Evolutionary conservation across 1,284 basidiomycete genomes (phyloP), one percentile per base, ranked within the genome.

Genomic region (Ustilago sp.): DNA sequence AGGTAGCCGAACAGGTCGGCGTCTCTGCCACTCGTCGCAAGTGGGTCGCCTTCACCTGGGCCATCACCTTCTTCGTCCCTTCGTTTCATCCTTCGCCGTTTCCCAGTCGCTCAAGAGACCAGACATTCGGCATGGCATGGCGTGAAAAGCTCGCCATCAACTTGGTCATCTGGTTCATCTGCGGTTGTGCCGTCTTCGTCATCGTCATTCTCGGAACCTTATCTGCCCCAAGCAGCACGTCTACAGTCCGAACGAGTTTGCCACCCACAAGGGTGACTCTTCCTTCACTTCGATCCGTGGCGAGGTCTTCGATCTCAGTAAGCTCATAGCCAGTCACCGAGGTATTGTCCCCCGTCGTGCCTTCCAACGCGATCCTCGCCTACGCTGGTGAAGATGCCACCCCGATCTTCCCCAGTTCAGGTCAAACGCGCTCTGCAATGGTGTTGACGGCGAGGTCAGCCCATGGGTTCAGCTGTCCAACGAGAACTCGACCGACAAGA

Each of bases 161-260:
- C 69, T 61, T 85, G 68, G 89, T 98, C 87, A 98, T 99, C 83
- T 98, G 95, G 95, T 92, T 98, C 84, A 89, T 94, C 59, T 98
- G 95, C 83, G 91, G 87, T 28, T 91, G 91, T 80, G 92, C 94
- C 3, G 89, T 96, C 65, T 99, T 99, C 86, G 92, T 99, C 83
- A 96, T 99, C 81, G 94, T 93, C 11, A 88, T 96, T 54, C 89
- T 99, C 38, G 94, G 35, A 88, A 90, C 65, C 86, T 98, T 69
- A 98, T 99, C 87, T 99, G 97, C 85, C 96, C 95, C 2, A 94
- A 91, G 74, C 91, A 98, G 85, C 93, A 98, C 85, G 93, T 99
- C 66, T 98, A 92, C 89, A 93, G 91, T 76, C 87, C 88, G 3
- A 88, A 88, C 38, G 96, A 99, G 86, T 88, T 99, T 50, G 88